Evolutionary conservation across 73 alveolate species (phyloP), one percentile per base, ranked within the genome.

Genomic region (Diophrys sp.): DNA sequence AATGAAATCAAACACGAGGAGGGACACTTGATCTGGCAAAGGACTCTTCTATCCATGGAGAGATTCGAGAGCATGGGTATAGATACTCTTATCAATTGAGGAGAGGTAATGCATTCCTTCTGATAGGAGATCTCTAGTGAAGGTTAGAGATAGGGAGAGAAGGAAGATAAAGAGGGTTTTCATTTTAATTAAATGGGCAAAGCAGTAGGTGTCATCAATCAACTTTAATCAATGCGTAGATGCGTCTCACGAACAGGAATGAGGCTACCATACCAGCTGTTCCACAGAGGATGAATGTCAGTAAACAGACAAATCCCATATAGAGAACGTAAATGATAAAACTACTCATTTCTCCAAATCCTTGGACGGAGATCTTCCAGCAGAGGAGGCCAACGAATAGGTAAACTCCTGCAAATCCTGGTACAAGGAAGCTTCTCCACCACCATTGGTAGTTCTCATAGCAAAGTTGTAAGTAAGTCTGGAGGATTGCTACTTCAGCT

Each of bases 391-490:
- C 62, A 5, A 71, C 29, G 75, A 71, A 71, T 27, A 79, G 75
- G 62, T 79, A 79, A 23, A 79, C 0, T 24, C 88, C 88, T 8
- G 81, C 29, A 54, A 71, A 33, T 24, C 67, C 88, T 67, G 81
- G 34, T 1, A 54, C 68, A 53, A n/a, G 71, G 53, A 71, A 79
- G n/a, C 77, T 53, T 27, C 88, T 71, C 88, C 88, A 79, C 88
- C 88, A 79, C 88, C 88, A 79, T 79, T 79, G 23, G 34, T 79
- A 79, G 75, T 79, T 79, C 33, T 79, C 88, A 33, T 70, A 53
- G 88, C 88, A 79, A 2, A 79, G 76, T 32, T 54, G 29, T 29
- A 54, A 33, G 30, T 79, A 79, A 18, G 88, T 79, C 31, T 54
- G 33, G 18, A 79, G 69, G 30, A 79, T 79, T 26, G 88, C 31